Percentiles rank a stretch among this genome's conserved stretches.
phyloP scores from a whole-genome alignment of 768 basidiomycete species.

The Sistotremastrum niveocremeum region DNA sequence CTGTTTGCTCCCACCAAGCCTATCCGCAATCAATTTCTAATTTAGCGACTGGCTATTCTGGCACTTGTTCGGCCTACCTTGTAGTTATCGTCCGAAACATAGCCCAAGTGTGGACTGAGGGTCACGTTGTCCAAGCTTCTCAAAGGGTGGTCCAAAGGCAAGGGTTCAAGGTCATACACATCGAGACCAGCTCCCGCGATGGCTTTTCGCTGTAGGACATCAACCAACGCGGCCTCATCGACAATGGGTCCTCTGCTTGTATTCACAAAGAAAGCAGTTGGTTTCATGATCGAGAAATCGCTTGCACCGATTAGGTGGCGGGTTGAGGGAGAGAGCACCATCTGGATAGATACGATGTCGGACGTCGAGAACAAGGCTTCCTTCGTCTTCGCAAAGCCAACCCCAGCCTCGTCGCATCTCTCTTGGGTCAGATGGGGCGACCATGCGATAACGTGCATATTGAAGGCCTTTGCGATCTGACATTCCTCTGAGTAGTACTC shows the following conservation, averaged over 20 bases:
- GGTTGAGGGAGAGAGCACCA: slow-evolving; percentile 41
- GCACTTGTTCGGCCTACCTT: slow-evolving; percentile 19
- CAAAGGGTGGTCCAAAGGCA: slow-evolving; percentile 42
- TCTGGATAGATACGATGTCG: slow-evolving; percentile 49
- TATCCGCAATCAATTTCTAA: slow-evolving; percentile 11
- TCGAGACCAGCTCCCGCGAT: slow-evolving; percentile 53
- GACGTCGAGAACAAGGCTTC: slow-evolving; percentile 37
- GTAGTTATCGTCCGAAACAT: slow-evolving; percentile 38
- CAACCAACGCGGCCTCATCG: slow-evolving; percentile 41
- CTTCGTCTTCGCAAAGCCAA: slow-evolving; percentile 34
- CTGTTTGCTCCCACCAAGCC: slow-evolving; percentile 39
- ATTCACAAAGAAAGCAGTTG: slow-evolving; percentile 47
- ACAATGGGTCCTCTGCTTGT: slow-evolving; percentile 55
- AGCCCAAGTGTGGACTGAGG: slow-evolving; percentile 50
- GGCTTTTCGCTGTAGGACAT: slow-evolving; percentile 28
- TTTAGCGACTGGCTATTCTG: background rate
- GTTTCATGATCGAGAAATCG: slow-evolving; percentile 43
- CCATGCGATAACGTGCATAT: slow-evolving; percentile 50
- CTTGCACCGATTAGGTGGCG: slow-evolving; percentile 30
- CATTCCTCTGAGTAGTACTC: background rate
- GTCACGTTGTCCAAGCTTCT: slow-evolving; percentile 39
- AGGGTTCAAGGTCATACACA: slow-evolving; percentile 55
- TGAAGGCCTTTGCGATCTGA: slow-evolving; percentile 45
- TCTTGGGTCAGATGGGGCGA: slow-evolving; percentile 49
- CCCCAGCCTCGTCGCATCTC: slow-evolving; percentile 37